Evolutionary conservation across 1,284 basidiomycete genomes (phyloP), one percentile per base, ranked within the genome.

Genomic region (Cutaneotrichosporon sp.): DNA sequence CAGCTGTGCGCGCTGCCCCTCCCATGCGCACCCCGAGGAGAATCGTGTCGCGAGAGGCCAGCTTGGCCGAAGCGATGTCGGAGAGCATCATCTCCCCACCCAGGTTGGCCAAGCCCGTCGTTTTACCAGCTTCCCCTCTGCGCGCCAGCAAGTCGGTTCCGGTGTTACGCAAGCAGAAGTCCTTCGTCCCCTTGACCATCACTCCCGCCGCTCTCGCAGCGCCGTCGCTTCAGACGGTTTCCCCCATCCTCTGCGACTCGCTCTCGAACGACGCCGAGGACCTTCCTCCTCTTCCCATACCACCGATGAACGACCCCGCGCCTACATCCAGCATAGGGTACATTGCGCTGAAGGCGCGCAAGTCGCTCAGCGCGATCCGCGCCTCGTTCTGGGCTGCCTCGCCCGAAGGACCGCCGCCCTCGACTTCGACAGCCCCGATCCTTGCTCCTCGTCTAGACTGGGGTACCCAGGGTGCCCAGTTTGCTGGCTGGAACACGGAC

Each of bases 191-290:
- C 52, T 42, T 74, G 24, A 50, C 60, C 27, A 69, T 74, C 24
- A 68, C 72, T 0, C 62, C 70, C 1, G 67, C 70, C 0, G 51
- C 62, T 14, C 67, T 69, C 5, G 77, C 74, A 3, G 65, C 73
- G 2, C 77, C 77, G 3, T 65, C 71, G 1, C 53, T 77, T 7
- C 64, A 69, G 13, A 46, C 31, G 2, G 24, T 49, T 7, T 67
- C 72, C 0, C 72, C 76, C 1, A 68, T 80, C 11, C 63, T 79
- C 6, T 80, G 79, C 65, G 78, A 80, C 58, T 78, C 79, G 2
- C 55, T 66, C 16, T 71, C 69, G 1, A 69, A 67, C 46, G 73
- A 74, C 49, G 75, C 76, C 3, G 72, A 70, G 29, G 79, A 80
- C 54, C 65, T 80, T 6, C 79, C 77, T 0, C 76, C 76, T 8